Conservation (phyloP, 2,329 filamentous ascomycete species). For the Phaeomoniella chlamydospora region DNA sequence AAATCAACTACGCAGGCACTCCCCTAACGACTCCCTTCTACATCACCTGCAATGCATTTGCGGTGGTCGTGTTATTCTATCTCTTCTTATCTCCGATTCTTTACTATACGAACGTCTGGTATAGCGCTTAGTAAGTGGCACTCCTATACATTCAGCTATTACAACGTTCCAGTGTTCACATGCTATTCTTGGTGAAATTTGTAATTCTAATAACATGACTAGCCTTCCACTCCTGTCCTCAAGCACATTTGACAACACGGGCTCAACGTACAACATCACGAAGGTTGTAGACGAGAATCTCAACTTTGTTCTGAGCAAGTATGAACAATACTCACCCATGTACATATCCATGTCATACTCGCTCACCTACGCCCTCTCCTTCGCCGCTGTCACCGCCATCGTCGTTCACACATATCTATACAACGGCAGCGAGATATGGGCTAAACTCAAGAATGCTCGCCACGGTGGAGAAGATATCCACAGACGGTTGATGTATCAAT, state of each 20-base stretch:
- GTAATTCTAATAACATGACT: constrained; percentile 5
- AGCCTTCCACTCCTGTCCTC: constrained; percentile 20
- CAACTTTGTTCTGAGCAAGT: constrained; percentile 16
- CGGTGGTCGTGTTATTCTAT: constrained; percentile 26
- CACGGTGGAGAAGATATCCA: constrained; percentile 36
- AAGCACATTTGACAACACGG: constrained; percentile 20
- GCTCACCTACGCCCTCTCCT: constrained; percentile 21
- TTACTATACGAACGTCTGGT: constrained; percentile 20
- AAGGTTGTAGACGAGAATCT: constrained; percentile 15
- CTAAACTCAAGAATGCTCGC: constrained; percentile 16
- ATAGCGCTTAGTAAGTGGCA: constrained; percentile 11
- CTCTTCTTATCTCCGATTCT: constrained; percentile 27
- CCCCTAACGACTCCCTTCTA: constrained; percentile 20
- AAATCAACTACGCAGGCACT: constrained; percentile 15
- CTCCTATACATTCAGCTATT: constrained; percentile 9
- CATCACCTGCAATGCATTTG: constrained; percentile 26
- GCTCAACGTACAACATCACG: constrained; percentile 17
- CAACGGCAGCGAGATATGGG: constrained; percentile 19
- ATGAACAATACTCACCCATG: constrained; percentile 19
- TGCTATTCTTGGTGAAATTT: too few relatives aligned
- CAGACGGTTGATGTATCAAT: constrained; percentile 50
- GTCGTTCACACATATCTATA: constrained; percentile 19
- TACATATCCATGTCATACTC: constrained; percentile 21
- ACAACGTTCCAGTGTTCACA: too few relatives aligned
- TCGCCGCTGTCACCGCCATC: constrained; percentile 19